Evolutionary conservation across 176 grass and related monocot genomes (phyloP), one percentile per base, ranked within the genome.

Genomic region (Elaeis guineensis): DNA sequence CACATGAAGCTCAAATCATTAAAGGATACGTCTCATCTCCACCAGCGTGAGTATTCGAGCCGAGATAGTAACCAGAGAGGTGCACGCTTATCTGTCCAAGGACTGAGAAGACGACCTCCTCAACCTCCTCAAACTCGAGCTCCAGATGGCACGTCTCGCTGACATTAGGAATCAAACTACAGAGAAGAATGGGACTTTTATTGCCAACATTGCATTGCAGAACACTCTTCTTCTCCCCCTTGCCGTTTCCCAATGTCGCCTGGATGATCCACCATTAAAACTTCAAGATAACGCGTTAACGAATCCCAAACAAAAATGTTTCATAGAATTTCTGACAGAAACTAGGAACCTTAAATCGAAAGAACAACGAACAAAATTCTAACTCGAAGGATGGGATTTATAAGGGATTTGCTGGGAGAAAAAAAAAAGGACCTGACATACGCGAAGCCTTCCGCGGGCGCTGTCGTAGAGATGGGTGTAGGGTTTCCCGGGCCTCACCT

Each of bases 401-500:
- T 44, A 8, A 44, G 35, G 35, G 35, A 44, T 44, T 44, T 44
- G 11, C 11, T 44, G 9, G 35, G n/a, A n/a, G n/a, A n/a, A n/a
- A 9, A 44, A 11, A 69, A 54, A 66, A 21, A 12, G 21, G 4
- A 92, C 93, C 88, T 81, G 88, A 35, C 72, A 78, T 29, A 98
- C 55, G 58, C 93, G 84, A 17, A 92, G 87, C 55, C 88, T 78
- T 20, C 87, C 84, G 30, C 39, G 39, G 53, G 59, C 53, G 21
- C 63, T 23, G 60, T 55, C 58, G 16, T 83, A 64, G 49, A 53
- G 54, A 54, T 86, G 82, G 2, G 70, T 89, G 69, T 93, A 93
- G 8, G 87, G 88, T 25, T 93, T 92, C 54, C 85, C 88, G 0
- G 85, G 94, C 63, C 81, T 89, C 69, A 98, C 70, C 74, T 98